Base-by-base conservation (phyloP, 495 filamentous ascomycete genomes). In the Podospora pseudopauciseta region DNA sequence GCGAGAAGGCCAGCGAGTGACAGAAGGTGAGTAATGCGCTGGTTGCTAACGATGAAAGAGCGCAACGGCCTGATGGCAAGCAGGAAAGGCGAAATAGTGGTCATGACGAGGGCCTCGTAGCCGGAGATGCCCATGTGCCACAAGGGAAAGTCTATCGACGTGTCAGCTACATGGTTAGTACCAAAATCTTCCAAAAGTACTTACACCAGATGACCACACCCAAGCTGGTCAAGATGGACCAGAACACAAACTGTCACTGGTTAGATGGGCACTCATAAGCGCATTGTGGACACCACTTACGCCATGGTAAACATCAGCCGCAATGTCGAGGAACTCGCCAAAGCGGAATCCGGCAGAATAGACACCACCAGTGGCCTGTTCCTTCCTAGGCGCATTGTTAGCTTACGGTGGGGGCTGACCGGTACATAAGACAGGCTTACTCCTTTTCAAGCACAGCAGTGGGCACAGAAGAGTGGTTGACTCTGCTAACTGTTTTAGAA, bases 71-170 rank as follows among this genome's bases (percentile, higher is more conserved):
- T 83, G 66, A 94, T 89, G 28, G 83, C 86, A 34, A 98, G 89
- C n/a, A 97, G 77, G 26, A 93, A 81, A 0, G 96, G 95, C 5
- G 93, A 91, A 63, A 92, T 74, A n/a, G 90, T 93, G 69, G 85
- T 85, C 85, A 97, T 87, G 77, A 99, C 87, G 68, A 94, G 83
- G 28, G 89, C 89, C 80, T 99, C 96, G 71, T 96, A 97, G 66
- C 96, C 96, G 7, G 96, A 99, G 68, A 99, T 93, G 67, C 96
- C 96, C 96, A 99, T 98, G 77, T 97, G 88, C 96, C 96, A 99
- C n/a, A 99, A 86, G 18, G 95, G 95, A 75, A 99, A 99, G 76
- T 96, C 91, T 93, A 69, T 2, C 4, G n/a, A 44, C 5, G 26
- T 44, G 58, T 61, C 54, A 61, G 58, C 6, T 26, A 34, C 18